phyloP scores from a whole-genome alignment of 352 stramenopile genomes.

The Globisporangium nagaii region DNA sequence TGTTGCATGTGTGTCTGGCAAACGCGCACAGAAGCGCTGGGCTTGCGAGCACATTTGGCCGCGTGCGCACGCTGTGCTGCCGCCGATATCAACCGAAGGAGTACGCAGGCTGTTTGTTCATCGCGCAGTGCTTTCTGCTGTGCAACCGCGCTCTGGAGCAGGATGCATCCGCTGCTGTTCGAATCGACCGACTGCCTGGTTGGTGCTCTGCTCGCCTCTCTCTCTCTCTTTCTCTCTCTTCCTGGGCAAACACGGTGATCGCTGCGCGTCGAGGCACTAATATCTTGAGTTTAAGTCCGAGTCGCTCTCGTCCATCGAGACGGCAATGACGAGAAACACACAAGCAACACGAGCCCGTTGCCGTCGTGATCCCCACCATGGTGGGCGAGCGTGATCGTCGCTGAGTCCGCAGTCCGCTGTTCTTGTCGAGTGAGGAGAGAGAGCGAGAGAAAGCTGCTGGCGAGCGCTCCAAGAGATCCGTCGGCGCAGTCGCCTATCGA shows the following conservation, averaged over 20 bases:
- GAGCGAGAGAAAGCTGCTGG: not conserved
- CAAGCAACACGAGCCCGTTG: not conserved
- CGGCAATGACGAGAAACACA: not conserved
- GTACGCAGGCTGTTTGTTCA: not conserved
- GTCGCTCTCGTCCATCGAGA: not conserved
- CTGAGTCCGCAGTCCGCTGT: not conserved
- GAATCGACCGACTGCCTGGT: not conserved
- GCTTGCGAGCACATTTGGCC: not conserved
- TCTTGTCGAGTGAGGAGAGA: not conserved
- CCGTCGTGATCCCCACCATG: not conserved
- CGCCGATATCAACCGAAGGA: not conserved
- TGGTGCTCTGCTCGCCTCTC: not conserved
- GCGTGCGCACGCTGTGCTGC: not conserved
- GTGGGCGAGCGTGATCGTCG: not conserved
- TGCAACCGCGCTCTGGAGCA: no score
- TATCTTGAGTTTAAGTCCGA: slow-evolving; percentile 21
- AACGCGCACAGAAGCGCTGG: not conserved
- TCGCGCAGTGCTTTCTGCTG: not conserved
- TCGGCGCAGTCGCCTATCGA: not conserved
- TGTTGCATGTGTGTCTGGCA: not conserved
- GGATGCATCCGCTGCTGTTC: no score
- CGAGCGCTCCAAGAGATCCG: not conserved
- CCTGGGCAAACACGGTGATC: not conserved
- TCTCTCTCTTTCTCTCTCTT: not conserved
- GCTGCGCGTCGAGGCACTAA: not conserved